Base-by-base conservation (phyloP, 768 basidiomycete genomes). In the Rhodotorula graminis region DNA sequence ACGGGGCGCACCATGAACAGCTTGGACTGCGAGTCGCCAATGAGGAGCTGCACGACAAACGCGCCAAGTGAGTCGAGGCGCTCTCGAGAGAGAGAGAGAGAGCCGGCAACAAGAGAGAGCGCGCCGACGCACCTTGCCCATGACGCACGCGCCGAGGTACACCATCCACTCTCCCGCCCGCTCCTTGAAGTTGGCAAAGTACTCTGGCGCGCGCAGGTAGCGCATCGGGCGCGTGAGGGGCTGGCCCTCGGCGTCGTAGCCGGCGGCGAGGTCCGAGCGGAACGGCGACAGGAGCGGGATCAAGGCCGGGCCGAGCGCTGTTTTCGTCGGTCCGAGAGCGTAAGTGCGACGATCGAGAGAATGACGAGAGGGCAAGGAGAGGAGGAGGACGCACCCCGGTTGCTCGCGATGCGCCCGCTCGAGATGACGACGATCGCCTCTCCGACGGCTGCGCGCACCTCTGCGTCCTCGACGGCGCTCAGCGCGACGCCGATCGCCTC, bases 171-270 rank as follows among this genome's bases (percentile, higher is more conserved):
- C 69, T 27, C 78, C 78, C 19, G 61, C 64, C 5, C 72, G 52
- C 31, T 73, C 71, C 67, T 76, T 77, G 68, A 74, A 96, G 80
- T 94, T 92, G 15, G 90, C 88, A 79, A 92, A 96, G 80, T 93
- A 94, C 46, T 94, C 92, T 1, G 93, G 92, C 15, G 93, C 85
- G 49, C 82, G 85, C 62, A 91, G 79, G 12, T 87, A 66, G 14
- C 55, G 55, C 83, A 33, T 87, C 57, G 67, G 64, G 9, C 53
- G 42, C 16, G 27, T 47, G 29, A 31, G 31, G 25, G 61, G 55
- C 19, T 29, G 9, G 40, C 49, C 66, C 42, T 67, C 57, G 25
- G 37, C 46, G 23, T 65, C 47, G 49, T 52, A 52, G 19, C 58
- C 66, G 29, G 49, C 65, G 27, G 62, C 53, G 37, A 64, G 49